phyloP scores from a whole-genome alignment of 306 rosid genomes.

The Cyclanthera cordifolia region DNA sequence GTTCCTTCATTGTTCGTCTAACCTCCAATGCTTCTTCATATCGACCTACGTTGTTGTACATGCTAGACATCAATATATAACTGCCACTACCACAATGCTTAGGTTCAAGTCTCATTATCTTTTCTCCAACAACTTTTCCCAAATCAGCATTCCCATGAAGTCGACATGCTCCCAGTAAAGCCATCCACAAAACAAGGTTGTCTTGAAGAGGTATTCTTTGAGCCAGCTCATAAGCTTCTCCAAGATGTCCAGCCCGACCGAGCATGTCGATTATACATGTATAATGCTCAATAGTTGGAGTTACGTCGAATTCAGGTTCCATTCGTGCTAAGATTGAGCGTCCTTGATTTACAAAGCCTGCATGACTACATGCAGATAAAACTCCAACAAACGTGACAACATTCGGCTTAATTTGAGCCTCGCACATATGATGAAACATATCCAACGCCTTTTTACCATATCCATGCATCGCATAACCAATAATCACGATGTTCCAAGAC shows the following conservation, averaged over 20 bases:
- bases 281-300: conserved; percentile 75
- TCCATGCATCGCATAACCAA: conserved; percentile 73
- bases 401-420: conserved; percentile 38
- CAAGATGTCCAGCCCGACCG: conserved; percentile 56
- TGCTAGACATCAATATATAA: conserved; percentile 62
- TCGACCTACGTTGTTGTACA: conserved; percentile 50
- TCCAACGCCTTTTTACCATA: conserved; percentile 45
- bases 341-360: conserved; percentile 59
- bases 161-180: conserved; percentile 67
- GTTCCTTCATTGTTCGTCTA: conserved; percentile 60
- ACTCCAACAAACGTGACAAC: conserved; percentile 59
- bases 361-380: conserved; percentile 65
- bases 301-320: conserved; percentile 44
- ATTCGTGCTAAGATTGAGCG: conserved; percentile 39
- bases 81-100: conserved; percentile 69
- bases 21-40: conserved; percentile 54
- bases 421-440: conserved; percentile 40
- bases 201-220: conserved; percentile 44
- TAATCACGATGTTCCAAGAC: conserved; percentile 84
- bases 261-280: conserved; percentile 77
- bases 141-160: conserved; percentile 50
- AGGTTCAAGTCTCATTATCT: conserved; percentile 58
- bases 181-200: conserved; percentile 68
- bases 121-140: conserved; percentile 44
- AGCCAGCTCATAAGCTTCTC: conserved; percentile 49